Percentiles rank a stretch among this genome's conserved stretches.
phyloP scores from a whole-genome alignment of 768 basidiomycete species.

The Tephrocybe sp. region DNA sequence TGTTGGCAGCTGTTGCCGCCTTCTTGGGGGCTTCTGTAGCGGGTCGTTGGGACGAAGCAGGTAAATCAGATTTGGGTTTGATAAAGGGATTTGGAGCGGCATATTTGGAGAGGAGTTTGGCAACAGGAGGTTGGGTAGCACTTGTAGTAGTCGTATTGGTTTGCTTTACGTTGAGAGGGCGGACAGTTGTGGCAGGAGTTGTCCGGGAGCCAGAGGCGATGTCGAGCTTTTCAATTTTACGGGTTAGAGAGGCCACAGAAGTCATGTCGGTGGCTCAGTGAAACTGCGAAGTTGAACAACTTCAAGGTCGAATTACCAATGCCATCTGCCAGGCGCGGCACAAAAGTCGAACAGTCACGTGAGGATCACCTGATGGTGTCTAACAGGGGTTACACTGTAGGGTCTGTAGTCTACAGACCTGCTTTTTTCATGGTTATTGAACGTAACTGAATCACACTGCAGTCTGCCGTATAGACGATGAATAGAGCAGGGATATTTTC shows the following conservation, averaged over 20 bases:
- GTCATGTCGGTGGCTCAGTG: slow-evolving; percentile 22
- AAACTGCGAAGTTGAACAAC: not conserved
- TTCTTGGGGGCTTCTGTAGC: slow-evolving; percentile 20
- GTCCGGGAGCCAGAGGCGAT: slow-evolving; percentile 39
- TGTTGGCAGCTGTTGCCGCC: slow-evolving; percentile 22
- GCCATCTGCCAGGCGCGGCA: not conserved
- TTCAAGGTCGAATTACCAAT: too few relatives aligned
- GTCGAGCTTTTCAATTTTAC: slow-evolving; percentile 67
- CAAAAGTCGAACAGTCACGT: not conserved
- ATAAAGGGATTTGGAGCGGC: slow-evolving; percentile 60
- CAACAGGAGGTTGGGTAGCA: slow-evolving; percentile 47
- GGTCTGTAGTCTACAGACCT: too few relatives aligned
- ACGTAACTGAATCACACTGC: too few relatives aligned
- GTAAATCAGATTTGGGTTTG: slow-evolving; percentile 31
- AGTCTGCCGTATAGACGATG: too few relatives aligned
- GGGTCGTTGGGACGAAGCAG: slow-evolving; percentile 42
- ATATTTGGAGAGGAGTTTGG: slow-evolving; percentile 74
- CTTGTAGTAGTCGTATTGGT: slow-evolving; percentile 30
- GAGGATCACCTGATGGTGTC: not conserved
- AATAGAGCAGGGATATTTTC: too few relatives aligned
- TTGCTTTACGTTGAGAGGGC: slow-evolving; percentile 47
- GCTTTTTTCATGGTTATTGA: too few relatives aligned
- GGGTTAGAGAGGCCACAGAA: slow-evolving; percentile 57
- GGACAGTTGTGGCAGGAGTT: not conserved
- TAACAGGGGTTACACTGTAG: too few relatives aligned